Evolutionary conservation across 306 rosid species (phyloP).

Genomic region (Mucuna pruriens): DNA sequence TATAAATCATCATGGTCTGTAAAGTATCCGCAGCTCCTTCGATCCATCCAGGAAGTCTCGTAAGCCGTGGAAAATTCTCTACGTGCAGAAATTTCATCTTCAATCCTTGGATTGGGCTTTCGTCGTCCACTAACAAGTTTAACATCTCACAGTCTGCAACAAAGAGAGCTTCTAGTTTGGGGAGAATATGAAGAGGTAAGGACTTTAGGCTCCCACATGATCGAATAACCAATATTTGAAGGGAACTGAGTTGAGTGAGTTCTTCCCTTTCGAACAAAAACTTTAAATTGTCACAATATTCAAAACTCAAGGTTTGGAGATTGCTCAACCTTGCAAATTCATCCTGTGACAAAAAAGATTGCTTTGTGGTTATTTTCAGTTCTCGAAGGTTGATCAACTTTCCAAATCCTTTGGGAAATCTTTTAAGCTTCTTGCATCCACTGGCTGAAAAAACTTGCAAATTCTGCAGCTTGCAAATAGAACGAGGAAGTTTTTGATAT

Average conservation of each 20-base stretch:
- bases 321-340: background rate
- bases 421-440: background rate
- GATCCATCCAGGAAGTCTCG: background rate
- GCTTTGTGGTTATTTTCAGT: constrained; percentile 17
- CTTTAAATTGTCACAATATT: no score
- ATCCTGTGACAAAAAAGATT: background rate
- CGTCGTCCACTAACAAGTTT: background rate
- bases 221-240: background rate
- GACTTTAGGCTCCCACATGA: background rate
- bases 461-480: background rate
- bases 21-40: background rate
- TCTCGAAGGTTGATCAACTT: background rate
- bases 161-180: background rate
- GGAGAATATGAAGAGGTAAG: background rate
- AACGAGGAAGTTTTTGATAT: background rate
- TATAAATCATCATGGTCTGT: background rate
- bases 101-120: background rate
- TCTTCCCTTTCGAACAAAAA: background rate
- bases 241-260: background rate
- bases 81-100: background rate
- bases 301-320: constrained; percentile 1
- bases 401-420: background rate
- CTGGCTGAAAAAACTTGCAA: background rate
- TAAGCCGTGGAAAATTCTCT: background rate
- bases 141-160: background rate